Base-by-base conservation (phyloP, 1,139 yeast genomes). In the Lodderomyces parapsilosis region DNA sequence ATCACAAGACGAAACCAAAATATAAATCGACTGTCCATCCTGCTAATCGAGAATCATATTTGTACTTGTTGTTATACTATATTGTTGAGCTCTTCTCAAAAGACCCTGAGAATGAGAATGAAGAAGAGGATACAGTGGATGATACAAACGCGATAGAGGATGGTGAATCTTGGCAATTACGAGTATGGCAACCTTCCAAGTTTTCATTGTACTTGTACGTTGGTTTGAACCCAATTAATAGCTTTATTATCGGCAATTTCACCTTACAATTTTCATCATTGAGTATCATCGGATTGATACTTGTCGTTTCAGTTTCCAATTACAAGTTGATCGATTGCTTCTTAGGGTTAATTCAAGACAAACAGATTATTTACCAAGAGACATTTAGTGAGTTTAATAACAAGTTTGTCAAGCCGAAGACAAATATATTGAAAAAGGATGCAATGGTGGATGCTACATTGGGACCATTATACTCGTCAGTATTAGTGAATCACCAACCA, bases 341-440 rank as follows among this genome's bases (percentile, higher is more conserved):
- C 54, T 63, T 76, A 27, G 65, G 65, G 2, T 65, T 80, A 43
- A 49, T 81, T 14, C 66, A 71, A 41, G 93, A 86, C 59, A 83
- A 81, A 49, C 80, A 78, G 43, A 67, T 83, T 10, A 56, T 86
- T 6, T 76, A 75, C 49, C 79, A 76, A 48, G 89, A 85, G 53
- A 78, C 80, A 54, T 69, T 82, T 47, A 74, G 73, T 28, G 94
- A 86, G 54, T 82, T 82, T 54, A 78, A 83, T 50, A 64, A 71
- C 35, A 85, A 85, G 56, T 79, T 74, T 49, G 86, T 85, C n/a
- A 74, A 74, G 40, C 90, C 91, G 3, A 74, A 76, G 43, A 63
- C 79, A 1, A 71, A 80, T 6, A 71, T 73, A 7, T 61, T 73
- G 42, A 72, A 74, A 43, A 78, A 83, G 50, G 90, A 86, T 54